Percentiles rank a stretch among this genome's conserved stretches.
Evolutionary conservation across 2,329 filamentous ascomycete species (phyloP).

Genomic region (Xylaria multiplex): DNA sequence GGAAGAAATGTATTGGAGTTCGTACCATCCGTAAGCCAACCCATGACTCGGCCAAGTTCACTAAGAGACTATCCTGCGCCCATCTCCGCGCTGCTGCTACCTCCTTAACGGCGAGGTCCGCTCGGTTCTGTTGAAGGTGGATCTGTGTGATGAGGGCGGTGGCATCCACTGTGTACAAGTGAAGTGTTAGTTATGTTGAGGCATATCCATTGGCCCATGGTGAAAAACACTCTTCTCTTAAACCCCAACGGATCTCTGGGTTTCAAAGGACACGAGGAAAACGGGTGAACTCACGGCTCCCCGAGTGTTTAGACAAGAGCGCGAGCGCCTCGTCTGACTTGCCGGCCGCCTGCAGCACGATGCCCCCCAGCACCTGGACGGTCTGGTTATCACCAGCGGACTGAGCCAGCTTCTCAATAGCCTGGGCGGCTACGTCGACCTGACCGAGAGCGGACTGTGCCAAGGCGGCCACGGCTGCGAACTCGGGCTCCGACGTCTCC

Average conservation of each 20-base stretch:
- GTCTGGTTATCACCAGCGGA: constrained; percentile 76
- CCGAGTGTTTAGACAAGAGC: constrained; percentile 83
- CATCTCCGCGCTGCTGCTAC: constrained; percentile 86
- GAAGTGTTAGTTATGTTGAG: constrained; percentile 7
- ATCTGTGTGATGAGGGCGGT: constrained; percentile 93
- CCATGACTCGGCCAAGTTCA: constrained; percentile 96
- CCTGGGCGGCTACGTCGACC: constrained; percentile 68
- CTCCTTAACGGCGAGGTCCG: constrained; percentile 90
- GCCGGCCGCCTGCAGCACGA: constrained; percentile 80
- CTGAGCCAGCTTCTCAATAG: constrained; percentile 73
- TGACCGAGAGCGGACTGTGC: constrained; percentile 73
- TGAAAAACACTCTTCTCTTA: background rate
- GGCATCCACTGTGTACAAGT: constrained; percentile 65
- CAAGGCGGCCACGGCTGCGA: constrained; percentile 79
- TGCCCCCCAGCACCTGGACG: constrained; percentile 86
- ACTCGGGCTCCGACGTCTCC: constrained; percentile 70
- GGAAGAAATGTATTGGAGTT: constrained; percentile 32
- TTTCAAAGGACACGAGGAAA: background rate
- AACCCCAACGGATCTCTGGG: background rate
- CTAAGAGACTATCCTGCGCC: constrained; percentile 92
- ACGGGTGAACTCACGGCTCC: constrained; percentile 72
- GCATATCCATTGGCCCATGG: background rate
- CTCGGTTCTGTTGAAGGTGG: constrained; percentile 88
- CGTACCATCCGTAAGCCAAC: constrained; percentile 85
- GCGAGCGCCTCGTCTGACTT: constrained; percentile 87